These are phyloP conservation scores for Omphalotus olearius DNA, from an alignment of 1,284 basidiomycete genomes.

Conservation along the genomic window DNA sequence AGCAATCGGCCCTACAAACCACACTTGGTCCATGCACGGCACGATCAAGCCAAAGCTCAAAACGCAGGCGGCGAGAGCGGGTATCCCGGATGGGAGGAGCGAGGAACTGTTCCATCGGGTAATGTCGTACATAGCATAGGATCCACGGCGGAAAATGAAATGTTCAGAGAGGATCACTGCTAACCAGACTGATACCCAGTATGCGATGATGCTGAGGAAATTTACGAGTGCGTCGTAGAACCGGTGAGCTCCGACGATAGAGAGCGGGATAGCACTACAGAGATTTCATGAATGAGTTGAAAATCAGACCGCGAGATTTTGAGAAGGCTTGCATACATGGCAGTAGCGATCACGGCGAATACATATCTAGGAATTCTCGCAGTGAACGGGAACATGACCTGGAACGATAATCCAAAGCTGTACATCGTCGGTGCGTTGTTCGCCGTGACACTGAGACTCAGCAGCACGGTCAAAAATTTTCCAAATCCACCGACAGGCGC, in stretches of 20 bases:
- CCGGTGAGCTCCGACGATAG: constrained; percentile 63
- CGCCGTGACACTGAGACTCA: constrained; percentile 76
- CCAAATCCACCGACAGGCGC: constrained; percentile 71
- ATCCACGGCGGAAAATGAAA: constrained; percentile 51
- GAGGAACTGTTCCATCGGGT: constrained; percentile 49
- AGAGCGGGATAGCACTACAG: constrained; percentile 47
- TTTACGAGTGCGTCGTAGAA: constrained; percentile 65
- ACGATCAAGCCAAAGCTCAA: constrained; percentile 54
- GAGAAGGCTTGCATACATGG: constrained; percentile 49
- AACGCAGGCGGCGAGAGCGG: constrained; percentile 51
- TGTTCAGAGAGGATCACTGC: constrained; percentile 64
- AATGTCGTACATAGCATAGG: constrained; percentile 39
- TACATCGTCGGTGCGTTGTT: constrained; percentile 88
- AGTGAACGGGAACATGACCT: constrained; percentile 71
- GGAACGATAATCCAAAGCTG: constrained; percentile 78
- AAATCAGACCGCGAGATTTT: constrained; percentile 1
- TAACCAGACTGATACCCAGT: constrained; percentile 61
- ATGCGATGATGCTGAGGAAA: constrained; percentile 70
- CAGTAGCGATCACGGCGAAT: constrained; percentile 78
- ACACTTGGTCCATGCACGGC: constrained; percentile 67
- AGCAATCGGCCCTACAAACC: constrained; percentile 72
- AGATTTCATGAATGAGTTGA: constrained; percentile 1
- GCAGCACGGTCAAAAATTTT: constrained; percentile 79
- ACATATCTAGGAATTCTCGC: constrained; percentile 76
- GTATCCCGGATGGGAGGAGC: constrained; percentile 59